Evolutionary conservation across 257 asterid genomes (phyloP).

Genomic region (Fraxinus excelsior): DNA sequence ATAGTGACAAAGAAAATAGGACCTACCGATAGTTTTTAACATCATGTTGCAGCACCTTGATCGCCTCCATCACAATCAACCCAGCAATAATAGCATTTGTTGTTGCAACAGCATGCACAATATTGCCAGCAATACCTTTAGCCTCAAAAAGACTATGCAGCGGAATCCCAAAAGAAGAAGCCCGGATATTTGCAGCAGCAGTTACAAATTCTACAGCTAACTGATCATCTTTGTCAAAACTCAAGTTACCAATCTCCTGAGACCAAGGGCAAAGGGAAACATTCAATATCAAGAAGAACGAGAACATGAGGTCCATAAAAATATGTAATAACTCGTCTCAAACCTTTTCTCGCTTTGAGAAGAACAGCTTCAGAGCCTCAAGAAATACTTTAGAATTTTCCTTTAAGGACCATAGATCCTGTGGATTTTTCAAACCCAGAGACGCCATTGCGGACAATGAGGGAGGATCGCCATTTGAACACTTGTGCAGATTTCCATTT

Average conservation of each 20-base stretch:
- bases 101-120: constrained; percentile 99
- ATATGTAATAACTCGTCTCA: constrained; percentile 14
- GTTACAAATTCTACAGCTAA: constrained; percentile 96
- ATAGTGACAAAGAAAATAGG: constrained; percentile 21
- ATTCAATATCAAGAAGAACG: constrained; percentile 12
- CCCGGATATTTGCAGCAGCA: constrained; percentile 98
- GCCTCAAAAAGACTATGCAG: constrained; percentile 96
- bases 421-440: constrained; percentile 85
- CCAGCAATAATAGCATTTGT: constrained; percentile 98
- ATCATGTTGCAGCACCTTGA: constrained; percentile 85
- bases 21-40: constrained; percentile 66
- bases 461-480: constrained; percentile 45
- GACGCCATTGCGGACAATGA: constrained; percentile 81
- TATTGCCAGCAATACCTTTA: constrained; percentile 98
- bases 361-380: constrained; percentile 75
- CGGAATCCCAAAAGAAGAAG: constrained; percentile 92
- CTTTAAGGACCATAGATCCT: constrained; percentile 87
- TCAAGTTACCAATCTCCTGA: constrained; percentile 92
- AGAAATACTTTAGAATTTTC: constrained; percentile 85
- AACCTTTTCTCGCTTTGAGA: constrained; percentile 75
- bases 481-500: constrained; percentile 68
- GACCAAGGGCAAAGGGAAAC: constrained; percentile 8
- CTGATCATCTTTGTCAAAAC: constrained; percentile 97
- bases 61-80: constrained; percentile 93
- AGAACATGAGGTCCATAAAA: constrained; percentile 15